A percentile compares a stretch with the other conserved stretches of the same genome.
These are phyloP conservation scores for Asterochloris erici DNA, from an alignment of 139 green algal genomes.

Conservation along the genomic window DNA sequence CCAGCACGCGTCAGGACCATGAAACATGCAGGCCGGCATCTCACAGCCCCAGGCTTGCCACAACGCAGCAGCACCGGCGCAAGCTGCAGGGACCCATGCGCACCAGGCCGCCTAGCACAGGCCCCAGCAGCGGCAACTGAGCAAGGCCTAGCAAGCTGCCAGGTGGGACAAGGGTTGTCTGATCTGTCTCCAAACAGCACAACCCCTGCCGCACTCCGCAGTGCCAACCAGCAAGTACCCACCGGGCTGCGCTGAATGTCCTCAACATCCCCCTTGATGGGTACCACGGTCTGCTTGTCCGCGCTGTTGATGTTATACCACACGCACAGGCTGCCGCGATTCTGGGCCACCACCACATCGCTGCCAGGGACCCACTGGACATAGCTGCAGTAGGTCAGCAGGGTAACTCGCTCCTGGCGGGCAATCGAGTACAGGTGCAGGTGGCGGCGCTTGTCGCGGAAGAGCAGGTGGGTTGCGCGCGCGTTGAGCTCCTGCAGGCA, in stretches of 20 bases:
- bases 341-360: constrained; percentile 81
- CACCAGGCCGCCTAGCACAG: no score
- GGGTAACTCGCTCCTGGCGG: constrained; percentile 59
- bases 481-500: constrained; percentile 69
- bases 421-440: constrained; percentile 70
- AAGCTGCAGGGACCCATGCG: no score
- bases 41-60: no score
- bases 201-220: background rate
- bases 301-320: constrained; percentile 78
- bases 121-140: no score
- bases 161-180: no score
- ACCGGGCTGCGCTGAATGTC: constrained; percentile 35
- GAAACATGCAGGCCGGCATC: no score
- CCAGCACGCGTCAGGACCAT: no score
- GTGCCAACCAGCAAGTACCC: background rate
- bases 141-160: no score
- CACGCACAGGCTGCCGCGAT: constrained; percentile 68
- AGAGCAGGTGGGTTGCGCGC: constrained; percentile 76
- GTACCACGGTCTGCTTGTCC: constrained; percentile 56
- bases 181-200: no score
- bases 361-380: constrained; percentile 79
- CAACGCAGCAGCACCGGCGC: no score
- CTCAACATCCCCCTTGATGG: constrained; percentile 58
- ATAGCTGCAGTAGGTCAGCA: constrained; percentile 77
- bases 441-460: constrained; percentile 77